These are phyloP conservation scores for Xylaria polymorpha DNA, from an alignment of 2,329 filamentous ascomycete genomes.

Conservation along the genomic window DNA sequence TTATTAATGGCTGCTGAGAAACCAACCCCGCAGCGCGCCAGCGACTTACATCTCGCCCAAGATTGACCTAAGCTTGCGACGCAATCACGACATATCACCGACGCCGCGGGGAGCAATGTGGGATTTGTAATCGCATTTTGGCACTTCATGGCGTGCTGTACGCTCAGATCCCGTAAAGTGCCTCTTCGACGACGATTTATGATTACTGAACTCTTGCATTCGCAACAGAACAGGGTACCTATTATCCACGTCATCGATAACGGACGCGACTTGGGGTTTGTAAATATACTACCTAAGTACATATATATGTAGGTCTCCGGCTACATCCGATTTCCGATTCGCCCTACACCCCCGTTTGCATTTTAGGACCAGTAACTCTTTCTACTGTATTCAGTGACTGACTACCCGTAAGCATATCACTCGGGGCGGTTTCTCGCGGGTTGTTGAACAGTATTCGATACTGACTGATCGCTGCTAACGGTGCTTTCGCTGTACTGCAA, in stretches of 20 bases:
- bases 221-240: neutral
- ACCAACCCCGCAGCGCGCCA: conserved; percentile 33
- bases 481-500: neutral
- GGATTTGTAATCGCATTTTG: conserved; percentile 33
- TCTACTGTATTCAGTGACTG: neutral
- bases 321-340: too few species aligned
- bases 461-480: neutral
- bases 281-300: too few species aligned
- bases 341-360: too few species aligned
- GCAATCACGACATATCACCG: conserved; percentile 34
- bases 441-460: too few species aligned
- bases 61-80: conserved; percentile 33
- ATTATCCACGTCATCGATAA: neutral
- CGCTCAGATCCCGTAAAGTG: neutral
- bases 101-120: neutral
- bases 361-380: neutral
- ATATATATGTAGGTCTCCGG: too few species aligned
- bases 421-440: too few species aligned
- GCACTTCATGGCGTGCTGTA: neutral
- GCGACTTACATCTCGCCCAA: conserved; percentile 28
- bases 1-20: conserved; percentile 37
- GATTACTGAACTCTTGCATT: conserved; percentile 30
- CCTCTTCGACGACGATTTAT: neutral
- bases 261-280: too few species aligned
- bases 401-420: too few species aligned